Conservation (phyloP, 208 protist genomes). For the Herpetomonas samuelpessoai region DNA sequence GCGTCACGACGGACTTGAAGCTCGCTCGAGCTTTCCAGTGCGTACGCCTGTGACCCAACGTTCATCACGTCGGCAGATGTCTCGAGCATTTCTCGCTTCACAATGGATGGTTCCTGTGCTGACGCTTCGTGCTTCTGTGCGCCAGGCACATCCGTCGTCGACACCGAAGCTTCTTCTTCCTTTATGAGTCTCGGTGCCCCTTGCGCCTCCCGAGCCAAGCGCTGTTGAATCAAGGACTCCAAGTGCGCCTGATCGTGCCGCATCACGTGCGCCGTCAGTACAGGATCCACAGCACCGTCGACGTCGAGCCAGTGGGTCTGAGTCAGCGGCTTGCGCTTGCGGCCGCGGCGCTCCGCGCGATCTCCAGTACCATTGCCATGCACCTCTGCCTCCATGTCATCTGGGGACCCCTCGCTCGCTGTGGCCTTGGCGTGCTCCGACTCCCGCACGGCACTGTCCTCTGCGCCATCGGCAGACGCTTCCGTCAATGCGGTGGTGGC, state of each 20-base stretch:
- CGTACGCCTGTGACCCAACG: no score
- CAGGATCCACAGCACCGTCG: slow-evolving; percentile 22
- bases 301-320: slow-evolving; percentile 14
- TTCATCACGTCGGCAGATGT: no score
- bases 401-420: neutral
- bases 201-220: slow-evolving; percentile 2
- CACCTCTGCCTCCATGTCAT: no score
- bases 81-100: neutral
- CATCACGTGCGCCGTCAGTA: slow-evolving; percentile 4
- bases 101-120: slow-evolving; percentile 1
- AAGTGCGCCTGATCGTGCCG: slow-evolving; percentile 22
- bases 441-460: neutral
- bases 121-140: slow-evolving; percentile 5
- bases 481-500: neutral
- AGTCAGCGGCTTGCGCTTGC: slow-evolving; percentile 1
- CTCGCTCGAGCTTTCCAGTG: no score
- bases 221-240: slow-evolving; percentile 6
- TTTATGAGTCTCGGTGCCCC: neutral
- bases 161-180: neutral
- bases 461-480: neutral
- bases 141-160: neutral
- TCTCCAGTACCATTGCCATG: neutral
- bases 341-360: neutral
- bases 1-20: neutral
- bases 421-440: neutral